Evolutionary conservation across 2,329 filamentous ascomycete species (phyloP).

Genomic region (Zymoseptoria tritici): DNA sequence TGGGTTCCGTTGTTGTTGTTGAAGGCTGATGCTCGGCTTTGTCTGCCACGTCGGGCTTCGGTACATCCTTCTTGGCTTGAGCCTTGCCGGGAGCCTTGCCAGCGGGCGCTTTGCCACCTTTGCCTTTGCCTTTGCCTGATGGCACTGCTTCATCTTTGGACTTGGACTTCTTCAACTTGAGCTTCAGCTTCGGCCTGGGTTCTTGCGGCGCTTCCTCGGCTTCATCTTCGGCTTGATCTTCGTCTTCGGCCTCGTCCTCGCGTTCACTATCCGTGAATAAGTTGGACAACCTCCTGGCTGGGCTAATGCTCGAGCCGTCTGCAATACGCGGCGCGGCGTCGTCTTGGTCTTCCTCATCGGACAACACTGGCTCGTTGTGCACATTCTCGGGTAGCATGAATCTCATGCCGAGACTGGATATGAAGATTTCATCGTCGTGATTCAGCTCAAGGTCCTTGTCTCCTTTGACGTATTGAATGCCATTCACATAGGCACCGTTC

Average conservation of each 20-base stretch:
- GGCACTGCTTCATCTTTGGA: conserved; percentile 9
- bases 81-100: conserved; percentile 3
- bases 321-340: conserved; percentile 27
- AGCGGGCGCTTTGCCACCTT: conserved; percentile 7
- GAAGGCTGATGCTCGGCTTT: background rate
- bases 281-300: conserved; percentile 31
- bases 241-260: conserved; percentile 42
- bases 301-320: conserved; percentile 11
- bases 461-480: conserved; percentile 39
- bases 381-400: conserved; percentile 62
- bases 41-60: background rate
- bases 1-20: background rate
- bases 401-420: conserved; percentile 60
- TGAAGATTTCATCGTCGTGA: conserved; percentile 61
- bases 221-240: conserved; percentile 37
- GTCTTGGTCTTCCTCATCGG: conserved; percentile 45
- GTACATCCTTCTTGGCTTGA: background rate
- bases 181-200: conserved; percentile 16
- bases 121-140: conserved; percentile 10
- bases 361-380: background rate
- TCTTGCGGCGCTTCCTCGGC: conserved; percentile 7
- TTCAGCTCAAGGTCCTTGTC: conserved; percentile 49
- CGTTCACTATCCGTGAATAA: conserved; percentile 42
- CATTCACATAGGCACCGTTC: conserved; percentile 64
- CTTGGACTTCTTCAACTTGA: conserved; percentile 16